A percentile compares a stretch with the other conserved stretches of the same genome.
These are phyloP conservation scores for Scedosporium boydii DNA, from an alignment of 2,329 filamentous ascomycete genomes.

Conservation along the genomic window DNA sequence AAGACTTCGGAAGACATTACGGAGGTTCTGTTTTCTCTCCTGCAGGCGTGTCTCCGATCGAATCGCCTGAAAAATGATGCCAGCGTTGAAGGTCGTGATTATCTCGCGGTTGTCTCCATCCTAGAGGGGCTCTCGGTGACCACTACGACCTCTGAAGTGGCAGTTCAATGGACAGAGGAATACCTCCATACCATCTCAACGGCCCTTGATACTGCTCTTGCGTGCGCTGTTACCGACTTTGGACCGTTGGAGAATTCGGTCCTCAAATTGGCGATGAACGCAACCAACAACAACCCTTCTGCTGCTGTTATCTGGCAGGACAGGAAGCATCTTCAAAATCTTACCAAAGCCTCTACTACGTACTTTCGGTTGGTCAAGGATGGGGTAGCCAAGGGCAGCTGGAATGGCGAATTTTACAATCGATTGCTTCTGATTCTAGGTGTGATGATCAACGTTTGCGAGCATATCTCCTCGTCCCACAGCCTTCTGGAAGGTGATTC, in stretches of 20 bases:
- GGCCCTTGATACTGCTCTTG: constrained; percentile 30
- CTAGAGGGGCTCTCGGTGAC: constrained; percentile 45
- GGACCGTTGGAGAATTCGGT: constrained; percentile 36
- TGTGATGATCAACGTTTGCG: constrained; percentile 78
- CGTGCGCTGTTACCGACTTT: constrained; percentile 22
- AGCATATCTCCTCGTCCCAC: constrained; percentile 60
- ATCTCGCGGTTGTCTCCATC: constrained; percentile 28
- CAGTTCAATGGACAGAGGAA: constrained; percentile 35
- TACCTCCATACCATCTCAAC: constrained; percentile 43
- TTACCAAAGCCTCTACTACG: constrained; percentile 40
- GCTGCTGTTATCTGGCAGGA: constrained; percentile 62
- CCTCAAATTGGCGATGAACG: constrained; percentile 69
- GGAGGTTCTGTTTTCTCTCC: constrained; percentile 13
- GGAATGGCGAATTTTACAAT: constrained; percentile 48
- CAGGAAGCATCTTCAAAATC: constrained; percentile 39
- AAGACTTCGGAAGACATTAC: constrained; percentile 9
- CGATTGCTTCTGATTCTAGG: constrained; percentile 70
- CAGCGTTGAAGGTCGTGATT: constrained; percentile 9
- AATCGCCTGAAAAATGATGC: constrained; percentile 7
- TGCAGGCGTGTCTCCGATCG: not conserved
- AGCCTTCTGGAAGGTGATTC: constrained; percentile 23
- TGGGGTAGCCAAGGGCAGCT: constrained; percentile 37
- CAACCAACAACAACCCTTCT: constrained; percentile 69
- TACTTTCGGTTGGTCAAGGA: constrained; percentile 39
- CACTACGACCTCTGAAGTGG: constrained; percentile 31